A percentile compares a stretch with the other conserved stretches of the same genome.
Evolutionary conservation across 129 eudicot genomes (phyloP).

Genomic region (Scalesia atractyloides): DNA sequence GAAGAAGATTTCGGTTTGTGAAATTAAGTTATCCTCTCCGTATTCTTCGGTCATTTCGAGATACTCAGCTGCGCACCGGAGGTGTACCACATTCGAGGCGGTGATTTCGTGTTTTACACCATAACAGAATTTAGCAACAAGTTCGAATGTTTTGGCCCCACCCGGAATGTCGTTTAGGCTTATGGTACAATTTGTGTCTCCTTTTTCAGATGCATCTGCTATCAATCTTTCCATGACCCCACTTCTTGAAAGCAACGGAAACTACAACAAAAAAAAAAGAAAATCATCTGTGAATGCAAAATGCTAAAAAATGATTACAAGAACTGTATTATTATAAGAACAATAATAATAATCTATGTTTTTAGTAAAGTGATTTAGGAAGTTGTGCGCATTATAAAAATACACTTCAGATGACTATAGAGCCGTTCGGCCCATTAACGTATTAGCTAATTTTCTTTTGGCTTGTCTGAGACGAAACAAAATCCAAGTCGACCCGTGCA

Average conservation of each 20-base stretch:
- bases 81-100: slow-evolving; percentile 75
- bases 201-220: slow-evolving; percentile 63
- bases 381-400: background rate
- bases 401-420: background rate
- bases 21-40: slow-evolving; percentile 88
- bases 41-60: slow-evolving; percentile 92
- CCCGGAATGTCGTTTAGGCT: slow-evolving; percentile 71
- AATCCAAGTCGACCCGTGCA: background rate
- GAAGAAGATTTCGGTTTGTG: slow-evolving; percentile 73
- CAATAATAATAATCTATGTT: background rate
- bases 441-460: background rate
- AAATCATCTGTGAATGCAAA: background rate
- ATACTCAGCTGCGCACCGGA: slow-evolving; percentile 82
- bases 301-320: background rate
- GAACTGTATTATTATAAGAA: background rate
- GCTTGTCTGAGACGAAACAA: background rate
- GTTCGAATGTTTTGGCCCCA: slow-evolving; percentile 80
- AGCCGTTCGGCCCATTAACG: background rate
- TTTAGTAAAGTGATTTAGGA: background rate
- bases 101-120: slow-evolving; percentile 97
- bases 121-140: slow-evolving; percentile 88
- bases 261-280: slow-evolving; percentile 43
- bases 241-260: slow-evolving; percentile 91
- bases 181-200: slow-evolving; percentile 55
- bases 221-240: slow-evolving; percentile 83